Base-by-base conservation (phyloP, 495 filamentous ascomycete genomes). In the Annulohypoxylon moriforme region DNA sequence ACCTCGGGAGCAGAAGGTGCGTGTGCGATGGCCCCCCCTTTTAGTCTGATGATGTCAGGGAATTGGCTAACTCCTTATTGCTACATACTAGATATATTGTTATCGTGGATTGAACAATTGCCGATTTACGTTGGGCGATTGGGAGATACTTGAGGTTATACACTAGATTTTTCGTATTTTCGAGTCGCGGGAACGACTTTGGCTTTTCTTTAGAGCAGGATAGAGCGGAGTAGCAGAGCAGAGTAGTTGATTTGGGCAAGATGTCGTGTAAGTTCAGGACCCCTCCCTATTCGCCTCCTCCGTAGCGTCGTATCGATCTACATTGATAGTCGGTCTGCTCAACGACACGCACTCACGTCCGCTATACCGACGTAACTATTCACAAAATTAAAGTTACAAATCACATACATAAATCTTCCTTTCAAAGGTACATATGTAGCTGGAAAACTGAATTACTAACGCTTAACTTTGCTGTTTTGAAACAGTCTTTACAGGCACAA, bases 401-500 rank as follows among this genome's bases (percentile, higher is more conserved):
- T 34, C 13, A 11, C 33, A 55, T 18, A 29, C 47, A 29, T 13
- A 20, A 18, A 18, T 14, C 14, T 42, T 1, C 38, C 38, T 42
- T n/a, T 13, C 11, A 14, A 40, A 24, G 4, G 11, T 4, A n/a
- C 6, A 46, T 5, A 6, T 1, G 42, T 13, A 46, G 46, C 16
- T 13, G 36, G 16, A 38, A 22, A 24, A 44, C 18, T 14, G 18
- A 24, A 31, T n/a, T 18, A 31, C 40, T 62, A 31, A 59, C 24
- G 44, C 9, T 20, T 11, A 2, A 13, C 1, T n/a, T 0, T 0
- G n/a, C n/a, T n/a, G n/a, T n/a, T n/a, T n/a, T 29, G 4, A 20
- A 29, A 27, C 34, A 84, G 81, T 83, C 72, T 73, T 85, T 62
- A 77, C 66, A 22, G 74, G 73, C 47, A 78, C 77, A 27, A 84